Evolutionary conservation across 2,329 filamentous ascomycete species (phyloP).

Genomic region (Huntiella savannae): DNA sequence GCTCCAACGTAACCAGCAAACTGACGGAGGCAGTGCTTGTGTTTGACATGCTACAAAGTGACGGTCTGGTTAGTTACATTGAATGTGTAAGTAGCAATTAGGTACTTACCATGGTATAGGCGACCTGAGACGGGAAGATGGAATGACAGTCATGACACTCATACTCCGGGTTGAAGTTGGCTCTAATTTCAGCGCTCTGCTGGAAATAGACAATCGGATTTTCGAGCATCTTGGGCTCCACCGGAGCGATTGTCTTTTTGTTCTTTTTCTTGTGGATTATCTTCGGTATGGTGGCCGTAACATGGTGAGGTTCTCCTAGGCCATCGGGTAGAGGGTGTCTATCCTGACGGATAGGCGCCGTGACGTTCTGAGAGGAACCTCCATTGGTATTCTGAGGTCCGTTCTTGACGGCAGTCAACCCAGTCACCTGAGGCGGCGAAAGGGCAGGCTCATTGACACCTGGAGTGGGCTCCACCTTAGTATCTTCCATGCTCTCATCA

Average conservation of each 20-base stretch:
- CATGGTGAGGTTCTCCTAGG: neutral
- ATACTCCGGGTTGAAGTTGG: neutral
- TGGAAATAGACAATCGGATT: neutral
- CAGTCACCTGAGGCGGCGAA: too few species aligned
- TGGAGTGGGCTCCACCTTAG: constrained; percentile 17
- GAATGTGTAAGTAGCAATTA: neutral
- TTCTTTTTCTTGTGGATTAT: too few species aligned
- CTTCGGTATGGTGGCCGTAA: neutral
- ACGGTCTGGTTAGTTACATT: constrained; percentile 9
- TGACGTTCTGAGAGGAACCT: neutral
- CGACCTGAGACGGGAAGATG: constrained; percentile 9
- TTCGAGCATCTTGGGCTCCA: neutral
- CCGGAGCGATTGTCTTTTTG: too few species aligned
- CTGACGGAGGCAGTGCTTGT: constrained; percentile 17
- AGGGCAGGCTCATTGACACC: too few species aligned
- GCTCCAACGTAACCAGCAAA: constrained; percentile 14
- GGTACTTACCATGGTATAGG: constrained; percentile 12
- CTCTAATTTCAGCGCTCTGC: neutral
- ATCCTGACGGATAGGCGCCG: too few species aligned
- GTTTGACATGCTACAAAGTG: constrained; percentile 18
- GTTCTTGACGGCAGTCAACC: neutral
- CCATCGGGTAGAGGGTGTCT: too few species aligned
- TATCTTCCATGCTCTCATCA: constrained; percentile 4
- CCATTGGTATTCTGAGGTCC: neutral
- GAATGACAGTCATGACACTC: constrained; percentile 12